Base-by-base conservation (phyloP, 106 monocot genomes). In the Narthecium ossifragum region DNA sequence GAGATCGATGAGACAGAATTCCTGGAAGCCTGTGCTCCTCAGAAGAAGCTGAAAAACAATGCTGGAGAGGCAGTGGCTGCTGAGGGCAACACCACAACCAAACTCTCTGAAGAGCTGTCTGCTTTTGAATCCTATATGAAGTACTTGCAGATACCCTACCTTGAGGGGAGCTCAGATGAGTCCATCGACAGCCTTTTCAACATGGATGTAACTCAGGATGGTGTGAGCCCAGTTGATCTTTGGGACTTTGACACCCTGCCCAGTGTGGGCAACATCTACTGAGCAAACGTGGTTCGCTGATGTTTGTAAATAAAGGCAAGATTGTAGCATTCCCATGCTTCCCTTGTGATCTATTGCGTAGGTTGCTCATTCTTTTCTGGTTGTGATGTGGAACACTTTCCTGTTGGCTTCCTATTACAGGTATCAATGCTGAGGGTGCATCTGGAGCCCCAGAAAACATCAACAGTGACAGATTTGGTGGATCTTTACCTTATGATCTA, bases 241-340 rank as follows among this genome's bases (percentile, higher is more conserved):
- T 79, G 79, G 79, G 60, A 69, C 73, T 79, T 73, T n/a, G 73
- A 73, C 13, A 73, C 73, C 53, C 57, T 73, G 45, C 79, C 71
- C 23, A 46, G 50, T 32, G 0, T 18, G 14, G 65, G 65, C 38
- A 11, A 29, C 36, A 34, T 53, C 17, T 63, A 8, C 21, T 63
- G 34, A 51, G 41, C 3, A 21, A 17, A 11, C 11, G 20, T 14
- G 1, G 18, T 6, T 50, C 47, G 27, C n/a, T 7, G 53, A 24
- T 6, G 29, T 54, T 26, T 65, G 52, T 53, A 46, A 4, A 61
- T 61, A 61, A 29, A 1, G 26, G 29, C 43, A 43, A 17, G 43
- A 4, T 17, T 43, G 14, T 13, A 43, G 43, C 43, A 43, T 43
- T 43, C 12, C n/a, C n/a, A n/a, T n/a, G n/a, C n/a, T n/a, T n/a